Evolutionary conservation across 192 early-diverging fungal species (phyloP).

Genomic region (Umbelopsis vinacea): DNA sequence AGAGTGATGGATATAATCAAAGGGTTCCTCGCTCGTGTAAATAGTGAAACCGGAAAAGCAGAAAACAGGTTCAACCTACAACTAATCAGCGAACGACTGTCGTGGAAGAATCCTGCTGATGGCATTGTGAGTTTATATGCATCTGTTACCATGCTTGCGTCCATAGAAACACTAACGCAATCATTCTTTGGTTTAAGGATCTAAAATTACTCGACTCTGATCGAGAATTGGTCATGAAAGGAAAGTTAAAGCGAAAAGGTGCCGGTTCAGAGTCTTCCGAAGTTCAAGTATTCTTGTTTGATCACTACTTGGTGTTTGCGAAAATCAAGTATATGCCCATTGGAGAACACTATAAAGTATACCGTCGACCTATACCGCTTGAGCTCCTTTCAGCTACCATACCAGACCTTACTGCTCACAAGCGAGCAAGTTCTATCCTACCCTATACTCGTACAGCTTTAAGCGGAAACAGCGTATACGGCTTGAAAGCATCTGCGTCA

Average conservation of each 20-base stretch:
- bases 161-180: background rate
- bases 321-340: constrained; percentile 67
- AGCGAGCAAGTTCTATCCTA: constrained; percentile 33
- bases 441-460: constrained; percentile 31
- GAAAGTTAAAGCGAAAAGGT: constrained; percentile 74
- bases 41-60: constrained; percentile 85
- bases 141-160: background rate
- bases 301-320: constrained; percentile 85
- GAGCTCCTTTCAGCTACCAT: constrained; percentile 65
- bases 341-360: constrained; percentile 65
- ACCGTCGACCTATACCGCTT: constrained; percentile 80
- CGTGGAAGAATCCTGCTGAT: constrained; percentile 50
- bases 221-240: constrained; percentile 78
- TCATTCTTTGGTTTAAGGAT: constrained; percentile 54
- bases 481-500: background rate
- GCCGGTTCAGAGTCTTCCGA: constrained; percentile 63
- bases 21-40: constrained; percentile 78
- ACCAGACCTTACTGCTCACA: constrained; percentile 2
- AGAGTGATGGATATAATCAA: constrained; percentile 74
- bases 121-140: constrained; percentile 31
- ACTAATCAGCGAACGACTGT: constrained; percentile 72
- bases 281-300: constrained; percentile 83
- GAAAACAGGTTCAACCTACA: constrained; percentile 85
- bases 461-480: constrained; percentile 2
- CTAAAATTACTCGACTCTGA: constrained; percentile 74